These are phyloP conservation scores for Pueraria montana DNA, from an alignment of 306 rosid species.

Conservation along the genomic window DNA sequence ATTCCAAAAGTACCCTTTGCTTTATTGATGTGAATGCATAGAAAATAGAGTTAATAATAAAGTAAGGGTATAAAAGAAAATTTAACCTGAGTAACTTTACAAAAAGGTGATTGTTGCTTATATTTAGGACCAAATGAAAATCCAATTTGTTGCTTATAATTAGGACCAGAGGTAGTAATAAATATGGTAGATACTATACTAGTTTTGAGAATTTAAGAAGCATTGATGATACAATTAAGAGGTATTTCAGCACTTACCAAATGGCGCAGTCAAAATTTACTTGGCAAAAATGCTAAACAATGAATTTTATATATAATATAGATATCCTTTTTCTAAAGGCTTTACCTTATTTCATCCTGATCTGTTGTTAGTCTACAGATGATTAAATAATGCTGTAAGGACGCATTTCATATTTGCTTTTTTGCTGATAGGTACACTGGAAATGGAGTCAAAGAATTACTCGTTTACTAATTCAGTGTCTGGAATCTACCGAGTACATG, in stretches of 20 bases:
- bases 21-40: no score
- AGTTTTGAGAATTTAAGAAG: background rate
- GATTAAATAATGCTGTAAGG: background rate
- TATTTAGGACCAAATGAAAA: no score
- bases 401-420: constrained; percentile 22
- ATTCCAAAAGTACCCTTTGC: no score
- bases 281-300: background rate
- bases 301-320: background rate
- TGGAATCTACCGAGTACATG: constrained; percentile 97
- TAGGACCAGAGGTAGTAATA: no score
- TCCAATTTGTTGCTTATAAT: no score
- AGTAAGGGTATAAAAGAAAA: no score
- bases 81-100: no score
- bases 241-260: background rate
- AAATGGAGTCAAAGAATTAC: constrained; percentile 99
- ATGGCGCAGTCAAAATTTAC: background rate
- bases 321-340: background rate
- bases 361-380: background rate
- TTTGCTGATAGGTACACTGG: constrained; percentile 88
- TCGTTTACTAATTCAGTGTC: constrained; percentile 86
- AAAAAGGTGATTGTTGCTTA: no score
- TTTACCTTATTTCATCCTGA: no score
- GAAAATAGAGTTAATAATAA: no score
- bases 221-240: background rate
- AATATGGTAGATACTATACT: background rate